Evolutionary conservation across 2,329 filamentous ascomycete species (phyloP).

Genomic region (Colletotrichum orchidophilum): DNA sequence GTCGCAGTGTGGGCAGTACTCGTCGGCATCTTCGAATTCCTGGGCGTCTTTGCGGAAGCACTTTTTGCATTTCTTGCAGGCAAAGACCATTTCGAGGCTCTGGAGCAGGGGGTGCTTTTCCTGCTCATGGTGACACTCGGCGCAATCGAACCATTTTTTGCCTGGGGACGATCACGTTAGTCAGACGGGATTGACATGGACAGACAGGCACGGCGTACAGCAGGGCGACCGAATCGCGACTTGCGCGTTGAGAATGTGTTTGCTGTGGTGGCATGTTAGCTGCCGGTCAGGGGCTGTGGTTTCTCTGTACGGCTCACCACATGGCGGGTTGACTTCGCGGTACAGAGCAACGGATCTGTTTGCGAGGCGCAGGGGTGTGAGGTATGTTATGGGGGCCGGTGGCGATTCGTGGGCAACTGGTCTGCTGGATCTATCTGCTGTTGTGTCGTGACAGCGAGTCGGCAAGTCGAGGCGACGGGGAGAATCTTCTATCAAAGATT

Average conservation of each 20-base stretch:
- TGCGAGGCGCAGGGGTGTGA: too few species aligned
- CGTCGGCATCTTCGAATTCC: constrained; percentile 96
- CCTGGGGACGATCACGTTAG: constrained; percentile 57
- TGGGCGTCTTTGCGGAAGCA: constrained; percentile 93
- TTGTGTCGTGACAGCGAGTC: neutral
- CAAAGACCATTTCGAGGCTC: constrained; percentile 88
- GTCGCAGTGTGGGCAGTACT: constrained; percentile 99
- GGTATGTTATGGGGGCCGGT: too few species aligned
- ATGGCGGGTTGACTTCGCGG: constrained; percentile 37
- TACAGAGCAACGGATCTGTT: neutral
- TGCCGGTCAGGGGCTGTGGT: neutral
- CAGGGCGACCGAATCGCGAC: constrained; percentile 95
- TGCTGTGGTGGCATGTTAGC: constrained; percentile 63
- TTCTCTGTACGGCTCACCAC: constrained; percentile 45
- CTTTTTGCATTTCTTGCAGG: constrained; percentile 99
- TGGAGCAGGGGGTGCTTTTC: constrained; percentile 81
- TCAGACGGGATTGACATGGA: constrained; percentile 4
- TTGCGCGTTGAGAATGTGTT: constrained; percentile 98
- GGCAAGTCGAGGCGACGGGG: neutral
- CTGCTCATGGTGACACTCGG: constrained; percentile 88
- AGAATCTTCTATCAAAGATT: constrained; percentile 24
- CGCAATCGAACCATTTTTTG: constrained; percentile 98
- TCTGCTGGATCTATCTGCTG: too few species aligned
- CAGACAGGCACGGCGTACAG: constrained; percentile 68
- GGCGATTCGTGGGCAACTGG: neutral